Evolutionary conservation across 352 stramenopile genomes (phyloP), one percentile per base, ranked within the genome.

Genomic region (Globisporangium okanoganense): DNA sequence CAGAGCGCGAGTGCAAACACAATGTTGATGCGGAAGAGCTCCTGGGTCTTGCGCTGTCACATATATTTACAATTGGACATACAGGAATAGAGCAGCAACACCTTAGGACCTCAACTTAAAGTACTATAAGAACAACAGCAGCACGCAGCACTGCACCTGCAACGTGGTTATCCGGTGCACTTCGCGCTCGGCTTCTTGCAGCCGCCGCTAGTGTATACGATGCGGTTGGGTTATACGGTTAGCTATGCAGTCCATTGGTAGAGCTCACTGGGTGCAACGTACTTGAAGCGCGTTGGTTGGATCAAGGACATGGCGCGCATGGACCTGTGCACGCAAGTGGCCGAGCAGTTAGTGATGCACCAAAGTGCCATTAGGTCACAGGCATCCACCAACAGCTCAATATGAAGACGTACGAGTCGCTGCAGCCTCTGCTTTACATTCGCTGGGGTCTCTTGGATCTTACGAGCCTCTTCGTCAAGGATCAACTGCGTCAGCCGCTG

Each of bases 111-210:
- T 27, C 5, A 20, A 24, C 14, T 6, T 43, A 18, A 13, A 29
- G 3, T 27, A 45, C 2, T 24, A 13, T 45, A 20, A 5, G 10
- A 22, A n/a, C 18, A 45, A 22, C 1, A 45, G 4, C 18, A 22
- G 14, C 16, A 31, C 38, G 14, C 25, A 62, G 6, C 31, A 24
- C 20, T 48, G 38, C 50, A 85, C 76, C 61, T 84, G 74, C 64
- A 61, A 72, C 35, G 71, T 44, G 4, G 71, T 40, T 6, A 71
- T 45, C 24, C 64, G 70, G 58, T 76, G 77, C 16, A 65, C 61
- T 16, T 75, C 68, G 3, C 58, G 65, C 57, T 86, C 75, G 3
- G 77, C 75, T 24, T 84, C 72, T 3, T 67, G 77, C 38, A 86
- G 61, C 12, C 77, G 75, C 10, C 61, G 48, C 50, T 83, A n/a